These are phyloP conservation scores for Vitis hybrid DNA, from an alignment of 177 flowering plant genomes.

Conservation along the genomic window DNA sequence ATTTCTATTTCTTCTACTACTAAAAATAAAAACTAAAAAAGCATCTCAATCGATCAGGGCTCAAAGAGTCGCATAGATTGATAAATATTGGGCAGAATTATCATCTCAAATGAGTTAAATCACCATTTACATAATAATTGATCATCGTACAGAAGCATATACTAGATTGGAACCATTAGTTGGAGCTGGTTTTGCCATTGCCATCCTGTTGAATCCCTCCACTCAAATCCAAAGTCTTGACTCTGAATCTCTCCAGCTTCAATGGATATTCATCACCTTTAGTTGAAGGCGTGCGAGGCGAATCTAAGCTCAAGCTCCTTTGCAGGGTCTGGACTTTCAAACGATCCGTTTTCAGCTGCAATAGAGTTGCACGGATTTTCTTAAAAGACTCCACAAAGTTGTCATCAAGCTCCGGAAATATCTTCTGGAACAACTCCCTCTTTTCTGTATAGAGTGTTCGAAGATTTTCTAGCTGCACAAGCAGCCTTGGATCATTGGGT, in stretches of 20 bases:
- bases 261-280: slow-evolving; percentile 1
- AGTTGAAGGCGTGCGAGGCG: not conserved
- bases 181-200: too few species aligned
- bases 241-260: slow-evolving; percentile 18
- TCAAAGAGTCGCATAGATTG: too few species aligned
- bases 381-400: slow-evolving; percentile 15
- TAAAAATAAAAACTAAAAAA: too few species aligned
- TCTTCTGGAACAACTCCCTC: slow-evolving; percentile 23
- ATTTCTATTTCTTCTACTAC: too few species aligned
- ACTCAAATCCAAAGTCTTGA: slow-evolving; percentile 2
- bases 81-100: too few species aligned
- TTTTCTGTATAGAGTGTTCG: slow-evolving; percentile 10
- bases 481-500: slow-evolving; percentile 19
- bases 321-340: slow-evolving; percentile 4
- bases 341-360: not conserved
- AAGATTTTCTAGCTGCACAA: slow-evolving; percentile 17
- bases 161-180: too few species aligned
- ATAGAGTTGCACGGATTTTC: slow-evolving; percentile 2
- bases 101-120: too few species aligned
- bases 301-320: slow-evolving; percentile 33
- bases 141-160: too few species aligned
- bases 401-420: slow-evolving; percentile 14
- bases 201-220: too few species aligned
- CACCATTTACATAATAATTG: too few species aligned
- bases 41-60: too few species aligned